Conservation (phyloP, 1,139 yeast species). For the Pichia sp. region DNA sequence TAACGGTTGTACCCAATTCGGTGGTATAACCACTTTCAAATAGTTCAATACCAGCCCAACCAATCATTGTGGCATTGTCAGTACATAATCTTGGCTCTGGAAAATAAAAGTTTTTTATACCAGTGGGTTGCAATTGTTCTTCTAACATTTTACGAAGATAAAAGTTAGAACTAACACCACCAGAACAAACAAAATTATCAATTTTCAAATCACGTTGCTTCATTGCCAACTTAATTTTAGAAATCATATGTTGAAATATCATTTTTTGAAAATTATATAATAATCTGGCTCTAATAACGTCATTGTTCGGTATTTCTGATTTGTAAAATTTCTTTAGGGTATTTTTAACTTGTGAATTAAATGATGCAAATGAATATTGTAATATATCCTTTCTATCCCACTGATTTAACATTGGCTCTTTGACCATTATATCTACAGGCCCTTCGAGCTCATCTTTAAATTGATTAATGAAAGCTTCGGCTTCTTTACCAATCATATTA, state of each 20-base stretch:
- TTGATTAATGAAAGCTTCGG: conserved; percentile 51
- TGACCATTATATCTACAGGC: conserved; percentile 35
- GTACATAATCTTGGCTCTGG: conserved; percentile 76
- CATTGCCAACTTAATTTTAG: conserved; percentile 53
- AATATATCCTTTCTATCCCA: conserved; percentile 37
- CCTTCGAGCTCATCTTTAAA: conserved; percentile 22
- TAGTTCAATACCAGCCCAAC: conserved; percentile 91
- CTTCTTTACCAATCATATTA: conserved; percentile 76
- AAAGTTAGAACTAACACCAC: conserved; percentile 86
- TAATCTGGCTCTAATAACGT: conserved; percentile 32
- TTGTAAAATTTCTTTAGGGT: conserved; percentile 24
- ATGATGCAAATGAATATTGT: conserved; percentile 76
- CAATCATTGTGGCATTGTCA: conserved; percentile 96
- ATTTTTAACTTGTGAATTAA: conserved; percentile 50
- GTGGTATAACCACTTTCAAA: conserved; percentile 51
- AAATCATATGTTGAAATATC: conserved; percentile 64
- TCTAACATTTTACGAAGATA: conserved; percentile 48
- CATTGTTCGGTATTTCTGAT: conserved; percentile 20
- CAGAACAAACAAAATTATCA: conserved; percentile 65
- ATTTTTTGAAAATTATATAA: conserved; percentile 62
- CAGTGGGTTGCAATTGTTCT: conserved; percentile 29
- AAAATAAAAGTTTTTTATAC: conserved; percentile 41
- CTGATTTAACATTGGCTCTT: conserved; percentile 48
- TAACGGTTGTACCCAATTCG: conserved; percentile 48
- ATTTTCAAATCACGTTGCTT: conserved; percentile 35